Evolutionary conservation across 331 rosid genomes (phyloP).

Genomic region (Quercus lobata): DNA sequence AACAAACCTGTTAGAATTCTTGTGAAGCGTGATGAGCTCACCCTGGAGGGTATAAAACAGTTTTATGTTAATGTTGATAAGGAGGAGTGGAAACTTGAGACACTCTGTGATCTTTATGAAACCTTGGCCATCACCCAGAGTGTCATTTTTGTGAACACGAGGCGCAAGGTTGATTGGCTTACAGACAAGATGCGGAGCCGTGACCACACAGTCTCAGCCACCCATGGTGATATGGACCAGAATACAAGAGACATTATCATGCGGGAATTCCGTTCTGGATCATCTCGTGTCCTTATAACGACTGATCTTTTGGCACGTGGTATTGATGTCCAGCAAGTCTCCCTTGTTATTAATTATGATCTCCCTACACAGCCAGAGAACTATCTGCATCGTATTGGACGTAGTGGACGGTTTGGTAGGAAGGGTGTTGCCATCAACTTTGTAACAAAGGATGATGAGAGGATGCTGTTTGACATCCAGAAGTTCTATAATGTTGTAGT

Average conservation of each 20-base stretch:
- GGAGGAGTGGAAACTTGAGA: constrained; percentile 86
- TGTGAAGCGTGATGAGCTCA: constrained; percentile 85
- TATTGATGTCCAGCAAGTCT: constrained; percentile 84
- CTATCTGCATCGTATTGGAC: constrained; percentile 87
- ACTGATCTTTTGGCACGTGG: constrained; percentile 87
- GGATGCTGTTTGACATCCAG: constrained; percentile 75
- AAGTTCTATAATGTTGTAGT: constrained; percentile 67
- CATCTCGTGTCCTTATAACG: constrained; percentile 74
- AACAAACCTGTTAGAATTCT: constrained; percentile 87
- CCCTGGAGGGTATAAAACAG: constrained; percentile 80
- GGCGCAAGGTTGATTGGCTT: constrained; percentile 91
- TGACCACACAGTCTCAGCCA: constrained; percentile 83
- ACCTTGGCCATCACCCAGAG: constrained; percentile 79
- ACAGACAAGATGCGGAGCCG: constrained; percentile 84
- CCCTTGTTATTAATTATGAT: constrained; percentile 73
- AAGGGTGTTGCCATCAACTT: constrained; percentile 88
- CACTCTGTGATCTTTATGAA: constrained; percentile 75
- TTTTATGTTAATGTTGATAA: constrained; percentile 66
- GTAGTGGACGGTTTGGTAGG: constrained; percentile 84
- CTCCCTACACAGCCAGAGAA: constrained; percentile 91
- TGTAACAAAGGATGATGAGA: constrained; percentile 54
- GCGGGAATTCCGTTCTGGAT: constrained; percentile 93
- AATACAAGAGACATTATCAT: constrained; percentile 78
- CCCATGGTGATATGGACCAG: constrained; percentile 94
- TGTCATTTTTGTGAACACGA: constrained; percentile 76